phyloP scores from a whole-genome alignment of 108 stramenopile genomes.

The Ochromonas danica region DNA sequence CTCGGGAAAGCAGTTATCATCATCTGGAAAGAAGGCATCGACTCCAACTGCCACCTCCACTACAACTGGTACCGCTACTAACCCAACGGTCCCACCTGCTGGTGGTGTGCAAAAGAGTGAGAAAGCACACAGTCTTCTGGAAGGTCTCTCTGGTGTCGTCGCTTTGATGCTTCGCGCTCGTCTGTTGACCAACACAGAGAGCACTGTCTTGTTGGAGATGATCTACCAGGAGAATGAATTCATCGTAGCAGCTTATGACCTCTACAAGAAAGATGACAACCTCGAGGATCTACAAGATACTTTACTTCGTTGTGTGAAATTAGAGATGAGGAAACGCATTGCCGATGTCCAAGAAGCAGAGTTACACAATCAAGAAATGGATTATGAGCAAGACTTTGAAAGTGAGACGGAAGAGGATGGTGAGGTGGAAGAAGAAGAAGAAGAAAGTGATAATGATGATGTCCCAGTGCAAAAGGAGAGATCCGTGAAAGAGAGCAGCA shows the following conservation, averaged over 20 bases:
- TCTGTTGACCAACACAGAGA: background rate
- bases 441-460: conserved; percentile 25
- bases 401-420: conserved; percentile 10
- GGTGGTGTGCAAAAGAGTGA: background rate
- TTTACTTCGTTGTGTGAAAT: conserved; percentile 8
- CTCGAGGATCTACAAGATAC: conserved; percentile 29
- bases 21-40: background rate
- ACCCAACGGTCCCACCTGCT: too few species aligned
- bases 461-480: too few species aligned
- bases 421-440: conserved; percentile 11
- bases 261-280: background rate
- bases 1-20: background rate
- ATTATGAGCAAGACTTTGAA: background rate
- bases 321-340: conserved; percentile 24
- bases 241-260: conserved; percentile 19
- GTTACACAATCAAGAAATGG: background rate
- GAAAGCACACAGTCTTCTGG: background rate
- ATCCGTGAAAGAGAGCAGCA: too few species aligned
- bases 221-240: conserved; percentile 10
- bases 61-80: too few species aligned
- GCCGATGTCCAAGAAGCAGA: conserved; percentile 1
- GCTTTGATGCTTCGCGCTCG: conserved; percentile 1
- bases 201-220: conserved; percentile 1
- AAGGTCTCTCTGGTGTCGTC: background rate
- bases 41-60: background rate